phyloP scores from a whole-genome alignment of 108 stramenopile species.

The Parietichytrium sp. region DNA sequence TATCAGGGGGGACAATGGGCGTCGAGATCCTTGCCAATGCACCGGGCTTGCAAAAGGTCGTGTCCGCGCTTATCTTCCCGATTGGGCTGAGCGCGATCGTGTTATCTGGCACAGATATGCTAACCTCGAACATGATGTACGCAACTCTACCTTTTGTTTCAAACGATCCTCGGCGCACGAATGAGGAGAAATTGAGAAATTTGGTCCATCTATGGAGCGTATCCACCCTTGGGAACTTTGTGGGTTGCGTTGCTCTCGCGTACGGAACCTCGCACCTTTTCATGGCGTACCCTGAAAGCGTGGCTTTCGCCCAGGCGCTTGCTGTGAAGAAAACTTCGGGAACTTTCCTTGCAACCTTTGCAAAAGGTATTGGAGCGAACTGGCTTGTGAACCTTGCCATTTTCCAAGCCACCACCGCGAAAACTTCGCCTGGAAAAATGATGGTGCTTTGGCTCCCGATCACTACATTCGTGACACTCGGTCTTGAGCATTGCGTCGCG shows the following conservation, averaged over 20 bases:
- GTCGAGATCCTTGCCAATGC: not conserved
- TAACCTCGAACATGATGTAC: constrained; percentile 34
- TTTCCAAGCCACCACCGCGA: constrained; percentile 79
- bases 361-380: constrained; percentile 87
- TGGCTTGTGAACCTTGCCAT: constrained; percentile 94
- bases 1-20: not conserved
- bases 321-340: constrained; percentile 75
- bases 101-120: constrained; percentile 14
- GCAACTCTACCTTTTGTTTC: not conserved
- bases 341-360: constrained; percentile 77
- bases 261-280: constrained; percentile 61
- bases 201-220: constrained; percentile 73
- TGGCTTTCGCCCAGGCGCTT: constrained; percentile 52
- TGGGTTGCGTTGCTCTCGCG: constrained; percentile 74
- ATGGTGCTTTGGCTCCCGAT: constrained; percentile 86
- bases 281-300: not conserved
- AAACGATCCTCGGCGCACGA: not conserved
- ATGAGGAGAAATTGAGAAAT: constrained; percentile 41
- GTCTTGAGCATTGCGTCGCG: constrained; percentile 87
- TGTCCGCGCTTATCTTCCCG: not conserved
- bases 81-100: constrained; percentile 18
- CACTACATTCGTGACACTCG: constrained; percentile 82
- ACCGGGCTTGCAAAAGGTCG: constrained; percentile 23
- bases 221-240: constrained; percentile 79
- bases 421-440: constrained; percentile 75